Base-by-base conservation (phyloP, 1,284 basidiomycete species). In the Malassezia furfur region DNA sequence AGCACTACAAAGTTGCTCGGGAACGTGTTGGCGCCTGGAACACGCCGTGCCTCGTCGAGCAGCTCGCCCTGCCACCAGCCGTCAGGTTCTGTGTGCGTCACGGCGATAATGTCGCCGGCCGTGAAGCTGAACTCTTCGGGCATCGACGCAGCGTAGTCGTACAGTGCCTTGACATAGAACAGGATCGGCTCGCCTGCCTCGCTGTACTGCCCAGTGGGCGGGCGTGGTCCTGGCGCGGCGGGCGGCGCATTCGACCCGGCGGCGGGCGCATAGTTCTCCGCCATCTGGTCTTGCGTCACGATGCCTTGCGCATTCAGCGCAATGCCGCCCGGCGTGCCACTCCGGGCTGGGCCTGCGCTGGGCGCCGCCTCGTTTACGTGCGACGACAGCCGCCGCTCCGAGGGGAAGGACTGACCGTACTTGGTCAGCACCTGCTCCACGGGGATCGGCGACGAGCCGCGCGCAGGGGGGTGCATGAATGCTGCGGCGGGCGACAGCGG, bases 41-140 rank as follows among this genome's bases (percentile, higher is more conserved):
- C 79, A 59, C 88, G 80, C 61, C 90, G 79, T 32, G 82, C 81
- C 71, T 93, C 91, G 68, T 94, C 90, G 40, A 93, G 76, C 55
- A 93, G 75, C 64, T 79, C 72, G 15, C 87, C 87, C 51, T 84
- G 86, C 90, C 89, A 93, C 90, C 90, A 93, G 1, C 88, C 89
- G 67, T 94, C 90, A 61, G 91, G 87, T 11, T 89, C 88, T 14
- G 88, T 91, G 40, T 84, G 81, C 2, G 87, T 91, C 4, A 93
- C 88, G 9, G 89, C 90, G 66, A 94, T 91, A 60, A 93, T 86
- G 75, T 93, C 90, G 5, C 86, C 87, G 21, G 83, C 80, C 68
- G 89, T 87, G 81, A 93, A 91, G 74, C 75, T 91, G 87, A 77
- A 75, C 75, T 91, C 88, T 72, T 89, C 86, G 3, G 85, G 83